phyloP scores from a whole-genome alignment of 1,284 basidiomycete species.

The Leccinum discolor region DNA sequence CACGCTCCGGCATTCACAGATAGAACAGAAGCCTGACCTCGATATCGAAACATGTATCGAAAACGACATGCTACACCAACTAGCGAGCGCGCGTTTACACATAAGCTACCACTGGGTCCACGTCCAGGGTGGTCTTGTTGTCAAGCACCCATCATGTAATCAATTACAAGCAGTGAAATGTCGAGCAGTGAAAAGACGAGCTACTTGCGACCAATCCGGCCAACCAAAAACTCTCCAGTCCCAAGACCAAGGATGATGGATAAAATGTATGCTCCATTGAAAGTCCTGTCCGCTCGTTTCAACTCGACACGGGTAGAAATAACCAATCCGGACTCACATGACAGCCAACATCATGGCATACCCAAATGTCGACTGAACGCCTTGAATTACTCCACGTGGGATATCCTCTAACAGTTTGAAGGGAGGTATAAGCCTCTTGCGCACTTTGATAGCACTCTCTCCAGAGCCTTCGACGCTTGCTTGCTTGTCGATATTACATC shows the following conservation, averaged over 20 bases:
- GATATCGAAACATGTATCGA: neutral
- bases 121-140: neutral
- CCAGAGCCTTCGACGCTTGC: neutral
- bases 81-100: neutral
- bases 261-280: slow-evolving; percentile 69
- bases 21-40: neutral
- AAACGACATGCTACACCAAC: neutral
- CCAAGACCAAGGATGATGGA: slow-evolving; percentile 63
- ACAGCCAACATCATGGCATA: slow-evolving; percentile 71
- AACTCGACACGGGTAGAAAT: neutral
- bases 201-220: slow-evolving; percentile 42
- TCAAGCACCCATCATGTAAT: neutral
- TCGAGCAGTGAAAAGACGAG: neutral
- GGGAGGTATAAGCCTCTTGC: slow-evolving; percentile 44
- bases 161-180: neutral
- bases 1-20: neutral
- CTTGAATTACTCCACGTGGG: slow-evolving; percentile 59
- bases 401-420: slow-evolving; percentile 64
- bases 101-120: neutral
- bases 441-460: neutral
- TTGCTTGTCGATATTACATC: neutral
- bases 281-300: slow-evolving; percentile 54
- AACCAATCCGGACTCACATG: slow-evolving; percentile 51
- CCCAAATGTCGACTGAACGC: slow-evolving; percentile 54
- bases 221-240: slow-evolving; percentile 68